A percentile compares a stretch with the other conserved stretches of the same genome.
Evolutionary conservation across 2,329 filamentous ascomycete species (phyloP).

Genomic region (Chaetomium sp.): DNA sequence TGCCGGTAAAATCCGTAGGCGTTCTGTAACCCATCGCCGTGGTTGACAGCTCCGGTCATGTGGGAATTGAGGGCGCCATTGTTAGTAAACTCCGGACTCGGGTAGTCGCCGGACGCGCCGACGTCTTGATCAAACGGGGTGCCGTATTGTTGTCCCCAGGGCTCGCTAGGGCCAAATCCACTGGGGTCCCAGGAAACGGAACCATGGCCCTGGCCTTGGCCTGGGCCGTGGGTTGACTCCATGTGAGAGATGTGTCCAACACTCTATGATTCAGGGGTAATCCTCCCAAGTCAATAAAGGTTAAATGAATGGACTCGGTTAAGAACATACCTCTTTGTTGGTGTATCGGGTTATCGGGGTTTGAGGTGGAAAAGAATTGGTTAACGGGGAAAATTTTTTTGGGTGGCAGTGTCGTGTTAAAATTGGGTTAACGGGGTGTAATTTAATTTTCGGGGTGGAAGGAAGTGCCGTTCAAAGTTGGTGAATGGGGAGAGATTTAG

Average conservation of each 20-base stretch:
- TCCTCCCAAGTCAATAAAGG: slow-evolving; percentile 1
- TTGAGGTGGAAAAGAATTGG: too few relatives aligned
- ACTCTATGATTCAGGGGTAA: too few relatives aligned
- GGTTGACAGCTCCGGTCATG: slow-evolving; percentile 11
- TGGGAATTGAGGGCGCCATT: slow-evolving; percentile 13
- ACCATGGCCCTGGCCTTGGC: slow-evolving; percentile 15
- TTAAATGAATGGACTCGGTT: background rate
- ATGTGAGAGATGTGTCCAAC: too few relatives aligned
- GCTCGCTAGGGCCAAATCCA: slow-evolving; percentile 7
- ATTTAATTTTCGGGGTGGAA: too few relatives aligned
- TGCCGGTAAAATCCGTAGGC: slow-evolving; percentile 15
- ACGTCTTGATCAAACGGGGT: slow-evolving; percentile 13
- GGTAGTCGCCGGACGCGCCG: slow-evolving; percentile 13
- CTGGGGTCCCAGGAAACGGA: slow-evolving; percentile 20
- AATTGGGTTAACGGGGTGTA: too few relatives aligned
- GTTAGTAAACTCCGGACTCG: slow-evolving; percentile 16
- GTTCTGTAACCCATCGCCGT: slow-evolving; percentile 12
- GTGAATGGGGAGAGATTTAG: too few relatives aligned
- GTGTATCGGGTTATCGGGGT: too few relatives aligned
- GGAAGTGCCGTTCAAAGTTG: too few relatives aligned
- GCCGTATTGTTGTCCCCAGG: slow-evolving; percentile 19
- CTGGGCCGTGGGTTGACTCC: too few relatives aligned
- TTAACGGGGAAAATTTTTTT: too few relatives aligned
- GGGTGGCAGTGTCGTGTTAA: too few relatives aligned
- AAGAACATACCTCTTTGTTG: slow-evolving; percentile 3